These are phyloP conservation scores for Sarocladium strictum DNA, from an alignment of 2,329 filamentous ascomycete species.

Conservation along the genomic window DNA sequence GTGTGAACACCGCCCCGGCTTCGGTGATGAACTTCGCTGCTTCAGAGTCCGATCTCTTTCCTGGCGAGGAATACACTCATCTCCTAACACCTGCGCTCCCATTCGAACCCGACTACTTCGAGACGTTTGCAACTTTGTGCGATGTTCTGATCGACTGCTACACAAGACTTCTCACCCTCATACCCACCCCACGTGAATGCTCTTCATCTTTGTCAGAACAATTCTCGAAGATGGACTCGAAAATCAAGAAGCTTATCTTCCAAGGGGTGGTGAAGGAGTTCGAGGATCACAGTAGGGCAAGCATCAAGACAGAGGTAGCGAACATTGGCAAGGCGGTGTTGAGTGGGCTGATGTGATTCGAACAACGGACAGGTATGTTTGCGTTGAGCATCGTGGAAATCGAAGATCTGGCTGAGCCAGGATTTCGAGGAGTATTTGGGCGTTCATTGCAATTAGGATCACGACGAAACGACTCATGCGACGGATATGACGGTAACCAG, in stretches of 20 bases:
- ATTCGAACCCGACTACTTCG: conserved; percentile 95
- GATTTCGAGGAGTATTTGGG: neutral
- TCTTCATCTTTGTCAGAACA: conserved; percentile 68
- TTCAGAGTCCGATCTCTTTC: conserved; percentile 60
- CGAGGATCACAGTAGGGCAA: conserved; percentile 74
- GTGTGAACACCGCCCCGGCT: neutral
- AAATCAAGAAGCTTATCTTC: conserved; percentile 82
- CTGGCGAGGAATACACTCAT: conserved; percentile 82
- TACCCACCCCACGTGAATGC: conserved; percentile 71
- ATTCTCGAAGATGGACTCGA: conserved; percentile 83
- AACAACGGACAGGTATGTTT: too few relatives aligned
- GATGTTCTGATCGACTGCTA: conserved; percentile 95
- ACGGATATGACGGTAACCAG: neutral
- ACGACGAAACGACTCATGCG: neutral
- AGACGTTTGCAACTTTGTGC: conserved; percentile 92
- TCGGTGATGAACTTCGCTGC: conserved; percentile 50
- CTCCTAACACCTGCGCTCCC: conserved; percentile 87
- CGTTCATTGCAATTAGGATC: neutral
- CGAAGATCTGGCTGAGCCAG: too few relatives aligned
- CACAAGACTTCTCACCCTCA: conserved; percentile 65
- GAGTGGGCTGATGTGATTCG: conserved; percentile 72
- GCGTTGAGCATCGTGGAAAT: too few relatives aligned
- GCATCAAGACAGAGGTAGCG: conserved; percentile 74
- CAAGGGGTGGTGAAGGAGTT: conserved; percentile 86
- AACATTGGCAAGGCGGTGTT: conserved; percentile 85